phyloP scores from a whole-genome alignment of 257 asterid genomes.

The Solanum neorickii region DNA sequence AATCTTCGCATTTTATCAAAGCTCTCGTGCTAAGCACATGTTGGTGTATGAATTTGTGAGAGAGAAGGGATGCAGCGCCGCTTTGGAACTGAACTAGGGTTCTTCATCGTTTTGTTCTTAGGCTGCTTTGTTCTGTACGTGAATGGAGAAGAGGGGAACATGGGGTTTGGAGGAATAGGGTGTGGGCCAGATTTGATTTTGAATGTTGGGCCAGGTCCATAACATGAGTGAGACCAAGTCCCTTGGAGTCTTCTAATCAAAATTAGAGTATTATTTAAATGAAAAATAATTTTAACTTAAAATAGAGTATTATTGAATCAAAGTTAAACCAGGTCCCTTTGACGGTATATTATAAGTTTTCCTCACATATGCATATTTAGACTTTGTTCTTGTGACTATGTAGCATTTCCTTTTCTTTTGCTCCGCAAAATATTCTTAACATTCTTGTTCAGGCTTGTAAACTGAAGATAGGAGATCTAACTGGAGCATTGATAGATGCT shows the following conservation, averaged over 20 bases:
- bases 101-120: too few relatives aligned
- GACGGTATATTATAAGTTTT: not conserved
- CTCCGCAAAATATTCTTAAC: not conserved
- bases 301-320: not conserved
- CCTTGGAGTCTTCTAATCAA: not conserved
- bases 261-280: not conserved
- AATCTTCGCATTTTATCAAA: not conserved
- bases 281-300: not conserved
- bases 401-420: not conserved
- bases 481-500: conserved; percentile 31
- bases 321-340: not conserved
- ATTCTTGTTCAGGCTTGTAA: conserved; percentile 22
- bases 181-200: not conserved
- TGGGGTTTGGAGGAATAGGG: not conserved
- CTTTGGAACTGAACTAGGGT: not conserved
- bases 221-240: not conserved
- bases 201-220: not conserved
- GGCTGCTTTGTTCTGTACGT: not conserved
- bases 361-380: not conserved
- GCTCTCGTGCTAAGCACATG: not conserved
- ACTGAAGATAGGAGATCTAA: conserved; percentile 26
- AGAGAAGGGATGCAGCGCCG: not conserved
- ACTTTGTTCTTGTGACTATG: not conserved
- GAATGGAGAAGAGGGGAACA: not conserved
- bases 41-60: not conserved